A percentile compares a stretch with the other conserved stretches of the same genome.
phyloP scores from a whole-genome alignment of 192 early-diverging fungal species.

The Funneliformis geosporum region DNA sequence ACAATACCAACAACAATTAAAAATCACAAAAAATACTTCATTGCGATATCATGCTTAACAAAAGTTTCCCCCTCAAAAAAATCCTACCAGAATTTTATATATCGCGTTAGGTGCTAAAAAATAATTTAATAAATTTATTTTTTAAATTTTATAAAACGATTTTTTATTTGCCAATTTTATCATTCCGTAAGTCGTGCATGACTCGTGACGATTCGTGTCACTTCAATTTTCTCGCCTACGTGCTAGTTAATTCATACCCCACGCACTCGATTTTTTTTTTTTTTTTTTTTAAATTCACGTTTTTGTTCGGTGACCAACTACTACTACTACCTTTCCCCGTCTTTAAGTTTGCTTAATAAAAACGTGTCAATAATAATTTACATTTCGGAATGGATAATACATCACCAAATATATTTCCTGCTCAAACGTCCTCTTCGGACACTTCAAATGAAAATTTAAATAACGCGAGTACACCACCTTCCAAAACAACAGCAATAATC shows the following conservation, averaged over 20 bases:
- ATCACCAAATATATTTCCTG: neutral
- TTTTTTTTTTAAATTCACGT: neutral
- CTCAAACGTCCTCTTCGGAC: neutral
- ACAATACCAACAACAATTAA: no score
- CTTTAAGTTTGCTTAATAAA: neutral
- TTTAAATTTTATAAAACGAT: no score
- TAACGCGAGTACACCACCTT: slow-evolving; percentile 12
- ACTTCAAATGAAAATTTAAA: slow-evolving; percentile 12
- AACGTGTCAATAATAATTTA: neutral
- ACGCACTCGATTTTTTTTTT: neutral
- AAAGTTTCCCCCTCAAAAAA: no score
- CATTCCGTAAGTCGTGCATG: no score
- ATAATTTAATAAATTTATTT: no score
- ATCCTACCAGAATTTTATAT: no score
- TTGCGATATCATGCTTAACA: no score
- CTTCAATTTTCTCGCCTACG: no score
- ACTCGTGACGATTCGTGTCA: neutral
- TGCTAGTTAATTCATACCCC: neutral
- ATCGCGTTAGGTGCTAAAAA: no score
- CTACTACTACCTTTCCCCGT: no score
- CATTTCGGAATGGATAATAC: slow-evolving; percentile 6
- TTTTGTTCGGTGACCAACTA: neutral
- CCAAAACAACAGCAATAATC: neutral
- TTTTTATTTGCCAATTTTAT: no score
- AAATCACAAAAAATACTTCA: no score